Percentiles rank a stretch among this genome's conserved stretches.
phyloP scores from a whole-genome alignment of 106 monocot species.

The Posidonia australis region DNA sequence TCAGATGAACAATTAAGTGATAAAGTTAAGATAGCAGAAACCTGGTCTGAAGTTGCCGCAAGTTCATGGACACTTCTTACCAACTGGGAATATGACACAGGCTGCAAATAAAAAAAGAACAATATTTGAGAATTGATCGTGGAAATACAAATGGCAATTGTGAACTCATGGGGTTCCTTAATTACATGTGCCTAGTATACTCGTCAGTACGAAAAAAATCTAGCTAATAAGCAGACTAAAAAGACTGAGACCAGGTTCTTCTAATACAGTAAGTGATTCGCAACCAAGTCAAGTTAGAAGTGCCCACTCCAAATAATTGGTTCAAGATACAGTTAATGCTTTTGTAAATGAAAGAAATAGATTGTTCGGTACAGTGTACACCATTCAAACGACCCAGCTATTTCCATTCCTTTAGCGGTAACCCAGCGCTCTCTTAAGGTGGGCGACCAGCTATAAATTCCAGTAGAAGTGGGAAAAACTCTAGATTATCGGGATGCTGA shows the following conservation, averaged over 20 bases:
- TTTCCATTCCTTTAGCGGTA: too few relatives aligned
- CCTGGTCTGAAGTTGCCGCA: slow-evolving; percentile 90
- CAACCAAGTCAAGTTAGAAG: background rate
- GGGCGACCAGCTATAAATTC: too few relatives aligned
- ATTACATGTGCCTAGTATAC: background rate
- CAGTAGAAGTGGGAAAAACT: background rate
- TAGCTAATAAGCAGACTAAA: background rate
- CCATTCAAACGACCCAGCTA: too few relatives aligned
- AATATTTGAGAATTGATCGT: background rate
- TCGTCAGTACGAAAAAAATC: background rate
- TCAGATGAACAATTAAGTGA: background rate
- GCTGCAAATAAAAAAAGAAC: slow-evolving; percentile 20
- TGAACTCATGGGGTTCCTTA: background rate
- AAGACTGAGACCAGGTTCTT: background rate
- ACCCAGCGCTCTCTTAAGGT: too few relatives aligned
- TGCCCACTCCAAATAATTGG: background rate
- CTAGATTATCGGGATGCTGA: background rate
- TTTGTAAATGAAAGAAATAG: too few relatives aligned
- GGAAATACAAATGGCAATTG: background rate
- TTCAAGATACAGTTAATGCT: background rate
- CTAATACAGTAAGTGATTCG: background rate
- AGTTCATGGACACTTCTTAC: slow-evolving; percentile 85
- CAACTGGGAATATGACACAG: slow-evolving; percentile 88
- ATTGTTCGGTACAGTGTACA: too few relatives aligned
- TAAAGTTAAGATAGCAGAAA: slow-evolving; percentile 12